Evolutionary conservation across 2,329 filamentous ascomycete genomes (phyloP).

Genomic region (Alternaria ventricosa): DNA sequence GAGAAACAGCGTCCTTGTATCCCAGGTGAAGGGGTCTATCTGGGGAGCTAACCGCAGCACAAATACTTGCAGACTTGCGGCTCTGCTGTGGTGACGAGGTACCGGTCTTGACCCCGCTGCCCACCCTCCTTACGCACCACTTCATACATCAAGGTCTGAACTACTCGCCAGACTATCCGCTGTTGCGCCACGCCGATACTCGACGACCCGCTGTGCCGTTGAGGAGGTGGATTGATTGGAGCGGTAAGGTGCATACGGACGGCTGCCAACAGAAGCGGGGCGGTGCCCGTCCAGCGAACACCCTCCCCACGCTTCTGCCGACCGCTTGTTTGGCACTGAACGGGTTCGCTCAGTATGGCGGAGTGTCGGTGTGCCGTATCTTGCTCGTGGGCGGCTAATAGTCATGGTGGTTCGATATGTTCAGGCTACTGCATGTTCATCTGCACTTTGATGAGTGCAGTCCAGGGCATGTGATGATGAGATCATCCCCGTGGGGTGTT

Average conservation of each 20-base stretch:
- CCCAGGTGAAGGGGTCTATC: not conserved
- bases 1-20: not conserved
- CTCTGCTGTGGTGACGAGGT: conserved; percentile 17
- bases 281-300: conserved; percentile 11
- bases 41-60: not conserved
- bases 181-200: conserved; percentile 2
- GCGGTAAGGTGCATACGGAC: conserved; percentile 6
- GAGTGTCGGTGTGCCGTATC: conserved; percentile 18
- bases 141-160: conserved; percentile 6
- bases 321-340: conserved; percentile 17
- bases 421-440: conserved; percentile 7
- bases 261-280: conserved; percentile 13
- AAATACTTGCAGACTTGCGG: conserved; percentile 5
- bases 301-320: conserved; percentile 14
- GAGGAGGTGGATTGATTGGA: conserved; percentile 7
- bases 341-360: not conserved
- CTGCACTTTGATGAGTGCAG: not conserved
- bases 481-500: not conserved
- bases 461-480: not conserved
- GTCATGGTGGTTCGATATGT: conserved; percentile 4
- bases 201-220: not conserved
- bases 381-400: not conserved
- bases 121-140: not conserved
- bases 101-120: not conserved
- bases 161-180: conserved; percentile 6